A percentile compares a stretch with the other conserved stretches of the same genome.
These are phyloP conservation scores for Ocimum tenuiflorum DNA, from an alignment of 257 asterid genomes.

Conservation along the genomic window DNA sequence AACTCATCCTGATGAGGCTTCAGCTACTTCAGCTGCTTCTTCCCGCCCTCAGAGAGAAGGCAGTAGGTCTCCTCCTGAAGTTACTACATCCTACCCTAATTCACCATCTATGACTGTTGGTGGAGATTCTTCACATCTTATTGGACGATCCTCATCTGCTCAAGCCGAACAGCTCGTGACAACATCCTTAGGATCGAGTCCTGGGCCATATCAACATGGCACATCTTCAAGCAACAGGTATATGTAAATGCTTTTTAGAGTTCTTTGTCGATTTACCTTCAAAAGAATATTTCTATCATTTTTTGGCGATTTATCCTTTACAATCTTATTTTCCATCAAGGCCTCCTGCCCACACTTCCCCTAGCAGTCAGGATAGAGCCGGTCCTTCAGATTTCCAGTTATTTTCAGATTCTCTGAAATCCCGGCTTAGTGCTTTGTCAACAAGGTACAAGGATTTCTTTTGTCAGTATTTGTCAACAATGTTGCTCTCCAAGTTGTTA, in stretches of 20 bases:
- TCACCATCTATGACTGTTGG: conserved; percentile 40
- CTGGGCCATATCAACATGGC: conserved; percentile 36
- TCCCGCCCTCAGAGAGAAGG: conserved; percentile 35
- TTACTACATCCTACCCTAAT: conserved; percentile 29
- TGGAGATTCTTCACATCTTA: conserved; percentile 44
- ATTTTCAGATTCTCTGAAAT: conserved; percentile 65
- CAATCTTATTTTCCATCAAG: conserved; percentile 12
- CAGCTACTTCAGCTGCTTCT: conserved; percentile 32
- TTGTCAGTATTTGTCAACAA: background rate
- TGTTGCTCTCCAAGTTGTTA: background rate
- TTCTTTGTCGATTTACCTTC: background rate
- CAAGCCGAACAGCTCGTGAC: conserved; percentile 39
- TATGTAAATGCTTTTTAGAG: background rate
- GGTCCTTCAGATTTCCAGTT: conserved; percentile 83
- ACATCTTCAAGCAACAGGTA: conserved; percentile 47
- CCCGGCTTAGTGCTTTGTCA: conserved; percentile 69
- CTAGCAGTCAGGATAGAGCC: conserved; percentile 61
- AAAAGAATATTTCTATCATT: too few relatives aligned
- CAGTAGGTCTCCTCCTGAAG: conserved; percentile 32
- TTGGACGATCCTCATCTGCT: conserved; percentile 29
- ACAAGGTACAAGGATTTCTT: conserved; percentile 38
- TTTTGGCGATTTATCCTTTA: background rate
- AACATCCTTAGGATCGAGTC: conserved; percentile 39
- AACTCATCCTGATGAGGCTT: conserved; percentile 42
- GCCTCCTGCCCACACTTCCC: conserved; percentile 50